Percentiles rank a stretch among this genome's conserved stretches.
Evolutionary conservation across 2,329 filamentous ascomycete genomes (phyloP).

Genomic region (Hypoxylon sp.): DNA sequence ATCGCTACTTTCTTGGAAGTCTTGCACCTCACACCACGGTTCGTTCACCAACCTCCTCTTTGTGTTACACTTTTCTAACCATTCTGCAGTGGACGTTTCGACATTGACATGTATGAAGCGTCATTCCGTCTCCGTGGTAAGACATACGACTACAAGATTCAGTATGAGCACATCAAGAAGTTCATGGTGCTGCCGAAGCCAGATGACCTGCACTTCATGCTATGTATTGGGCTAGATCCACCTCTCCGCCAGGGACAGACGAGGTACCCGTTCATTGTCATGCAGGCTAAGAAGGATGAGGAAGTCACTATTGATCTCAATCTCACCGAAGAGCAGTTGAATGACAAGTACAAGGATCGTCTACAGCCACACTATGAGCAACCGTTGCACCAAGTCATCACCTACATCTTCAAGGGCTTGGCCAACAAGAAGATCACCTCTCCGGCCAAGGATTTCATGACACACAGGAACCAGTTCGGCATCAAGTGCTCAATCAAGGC

Average conservation of each 20-base stretch:
- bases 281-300: slow-evolving; percentile 98
- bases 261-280: slow-evolving; percentile 96
- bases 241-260: slow-evolving; percentile 97
- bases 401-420: slow-evolving; percentile 93
- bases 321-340: slow-evolving; percentile 89
- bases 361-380: slow-evolving; percentile 91
- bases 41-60: slow-evolving; percentile 41
- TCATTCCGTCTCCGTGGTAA: slow-evolving; percentile 98
- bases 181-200: slow-evolving; percentile 99
- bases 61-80: slow-evolving; percentile 30
- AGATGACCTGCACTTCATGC: slow-evolving; percentile 96
- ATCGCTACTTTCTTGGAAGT: slow-evolving; percentile 98
- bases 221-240: slow-evolving; percentile 93
- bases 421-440: slow-evolving; percentile 95
- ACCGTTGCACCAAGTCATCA: slow-evolving; percentile 91
- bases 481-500: slow-evolving; percentile 99
- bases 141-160: slow-evolving; percentile 99
- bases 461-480: slow-evolving; percentile 91
- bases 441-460: slow-evolving; percentile 93
- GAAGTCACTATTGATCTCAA: slow-evolving; percentile 97
- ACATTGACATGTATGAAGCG: slow-evolving; percentile 99
- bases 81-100: slow-evolving; percentile 87
- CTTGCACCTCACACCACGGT: slow-evolving; percentile 95
- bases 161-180: slow-evolving; percentile 97
- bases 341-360: slow-evolving; percentile 89